Evolutionary conservation across 2,329 filamentous ascomycete genomes (phyloP), one percentile per base, ranked within the genome.

Genomic region (Hymenoscyphus scutula): DNA sequence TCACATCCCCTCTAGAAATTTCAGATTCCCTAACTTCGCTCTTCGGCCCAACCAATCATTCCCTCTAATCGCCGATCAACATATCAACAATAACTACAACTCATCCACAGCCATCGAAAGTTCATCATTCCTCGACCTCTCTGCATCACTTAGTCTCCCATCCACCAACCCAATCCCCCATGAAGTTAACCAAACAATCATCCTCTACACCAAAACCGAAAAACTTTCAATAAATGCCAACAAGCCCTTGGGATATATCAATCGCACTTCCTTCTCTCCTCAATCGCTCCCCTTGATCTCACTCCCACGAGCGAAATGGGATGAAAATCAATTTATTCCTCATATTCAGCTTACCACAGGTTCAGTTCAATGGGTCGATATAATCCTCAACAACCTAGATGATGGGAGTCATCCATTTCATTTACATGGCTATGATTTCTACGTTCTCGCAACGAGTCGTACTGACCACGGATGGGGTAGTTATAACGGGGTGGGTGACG

Each of bases 351-450:
- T 69, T 6, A 41, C 32, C 11, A 37, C 27, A 25, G 11, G 32
- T 55, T 23, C 15, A 25, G 30, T 13, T 15, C 15, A 8, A 11
- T 69, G 63, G 64, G 62, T 92, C 29, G 78, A 82, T 64, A 77
- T 83, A 27, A 75, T 82, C 17, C 66, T 83, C 68, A 83, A 83
- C 72, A 83, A 83, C 71, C 69, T 75, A 23, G 79, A 83, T 70
- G 64, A 65, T 0, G 79, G 77, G 8, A 38, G 59, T 45, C 81
- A 83, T 69, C 81, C 81, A 1, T 83, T 83, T 73, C 81, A 84
- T 65, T 74, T 84, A 15, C 81, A 84, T 73, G 82, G 81, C 3
- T 78, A 84, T 71, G 80, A 84, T 65, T 85, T 85, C 74, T 80
- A 68, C 79, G 65, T 68, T 23, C 41, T 69, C 1, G 62, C 67